Evolutionary conservation across 306 rosid genomes (phyloP).

Genomic region (Comarum palustre): DNA sequence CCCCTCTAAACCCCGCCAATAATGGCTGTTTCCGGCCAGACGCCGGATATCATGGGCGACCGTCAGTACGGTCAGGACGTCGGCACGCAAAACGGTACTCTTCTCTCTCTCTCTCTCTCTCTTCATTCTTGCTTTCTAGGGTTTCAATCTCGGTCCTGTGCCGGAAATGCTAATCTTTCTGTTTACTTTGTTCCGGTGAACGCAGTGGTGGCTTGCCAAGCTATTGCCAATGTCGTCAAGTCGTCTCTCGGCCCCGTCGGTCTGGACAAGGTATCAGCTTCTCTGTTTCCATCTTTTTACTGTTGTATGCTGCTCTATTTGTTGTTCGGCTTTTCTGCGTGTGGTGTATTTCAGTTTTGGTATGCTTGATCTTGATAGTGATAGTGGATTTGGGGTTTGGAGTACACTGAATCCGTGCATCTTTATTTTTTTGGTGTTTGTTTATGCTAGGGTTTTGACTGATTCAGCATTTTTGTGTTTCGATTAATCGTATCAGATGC

Average conservation of each 20-base stretch:
- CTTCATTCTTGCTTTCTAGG: neutral
- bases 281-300: neutral
- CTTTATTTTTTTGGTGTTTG: neutral
- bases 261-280: constrained; percentile 73
- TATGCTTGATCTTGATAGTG: neutral
- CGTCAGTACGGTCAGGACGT: constrained; percentile 93
- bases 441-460: neutral
- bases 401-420: neutral
- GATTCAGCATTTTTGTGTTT: neutral
- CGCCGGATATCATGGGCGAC: constrained; percentile 83
- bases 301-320: neutral
- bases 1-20: neutral
- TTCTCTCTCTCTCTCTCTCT: constrained; percentile 11
- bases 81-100: constrained; percentile 89
- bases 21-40: constrained; percentile 59
- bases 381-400: neutral
- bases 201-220: constrained; percentile 82
- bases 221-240: constrained; percentile 89
- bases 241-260: constrained; percentile 96
- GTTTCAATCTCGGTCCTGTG: neutral
- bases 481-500: constrained; percentile 60
- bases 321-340: neutral
- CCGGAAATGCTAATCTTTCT: neutral
- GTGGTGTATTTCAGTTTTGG: neutral
- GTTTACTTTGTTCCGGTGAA: constrained; percentile 14